Percentiles rank a stretch among this genome's conserved stretches.
Conservation (phyloP, 2,329 filamentous ascomycete species). For the Pseudogymnoascus sp. region DNA sequence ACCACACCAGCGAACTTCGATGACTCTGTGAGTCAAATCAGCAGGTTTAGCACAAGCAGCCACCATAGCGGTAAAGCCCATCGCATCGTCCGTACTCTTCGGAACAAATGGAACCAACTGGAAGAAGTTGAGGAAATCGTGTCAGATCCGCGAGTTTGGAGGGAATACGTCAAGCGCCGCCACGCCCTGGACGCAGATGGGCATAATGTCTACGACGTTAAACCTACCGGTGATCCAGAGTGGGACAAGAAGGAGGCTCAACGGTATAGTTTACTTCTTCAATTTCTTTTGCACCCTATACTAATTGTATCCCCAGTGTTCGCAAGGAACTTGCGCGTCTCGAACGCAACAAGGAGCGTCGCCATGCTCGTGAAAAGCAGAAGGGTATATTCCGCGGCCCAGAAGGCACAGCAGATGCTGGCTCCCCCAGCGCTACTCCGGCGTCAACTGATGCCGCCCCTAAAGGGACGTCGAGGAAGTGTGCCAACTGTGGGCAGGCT, state of each 20-base stretch:
- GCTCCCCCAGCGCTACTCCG: conserved; percentile 36
- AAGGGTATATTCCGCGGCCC: conserved; percentile 47
- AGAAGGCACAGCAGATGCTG: conserved; percentile 22
- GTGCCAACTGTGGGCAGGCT: conserved; percentile 92
- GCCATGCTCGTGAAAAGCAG: conserved; percentile 82
- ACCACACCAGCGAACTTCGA: conserved; percentile 55
- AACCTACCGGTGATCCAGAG: conserved; percentile 59
- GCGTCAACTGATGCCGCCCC: conserved; percentile 41
- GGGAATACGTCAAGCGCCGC: conserved; percentile 75
- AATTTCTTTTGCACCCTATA: conserved; percentile 12
- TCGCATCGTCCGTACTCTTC: conserved; percentile 63
- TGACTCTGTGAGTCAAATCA: conserved; percentile 74
- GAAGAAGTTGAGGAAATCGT: conserved; percentile 52
- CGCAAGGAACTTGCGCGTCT: conserved; percentile 73
- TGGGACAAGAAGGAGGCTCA: conserved; percentile 53
- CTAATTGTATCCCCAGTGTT: conserved; percentile 40
- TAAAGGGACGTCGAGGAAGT: conserved; percentile 75
- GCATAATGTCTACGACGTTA: conserved; percentile 47
- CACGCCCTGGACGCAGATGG: conserved; percentile 26
- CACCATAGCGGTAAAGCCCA: conserved; percentile 60
- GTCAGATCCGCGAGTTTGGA: conserved; percentile 77
- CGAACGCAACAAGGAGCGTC: conserved; percentile 82
- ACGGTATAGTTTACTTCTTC: conserved; percentile 34
- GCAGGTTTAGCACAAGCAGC: conserved; percentile 59
- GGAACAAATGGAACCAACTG: conserved; percentile 56